These are phyloP conservation scores for Salvia hispanica DNA, from an alignment of 257 asterid genomes.

Conservation along the genomic window DNA sequence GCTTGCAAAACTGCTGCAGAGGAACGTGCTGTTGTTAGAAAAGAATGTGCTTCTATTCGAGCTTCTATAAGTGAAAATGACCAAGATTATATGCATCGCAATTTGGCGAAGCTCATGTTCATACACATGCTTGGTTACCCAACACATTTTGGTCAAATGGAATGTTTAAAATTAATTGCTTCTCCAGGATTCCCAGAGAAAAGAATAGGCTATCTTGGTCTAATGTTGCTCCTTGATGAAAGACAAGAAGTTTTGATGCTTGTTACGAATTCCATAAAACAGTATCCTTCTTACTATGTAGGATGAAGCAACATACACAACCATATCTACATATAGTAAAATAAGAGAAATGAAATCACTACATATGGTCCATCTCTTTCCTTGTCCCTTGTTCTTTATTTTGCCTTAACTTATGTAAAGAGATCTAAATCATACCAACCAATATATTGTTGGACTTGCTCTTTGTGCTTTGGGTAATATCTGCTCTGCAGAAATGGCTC, in stretches of 20 bases:
- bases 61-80: slow-evolving; percentile 91
- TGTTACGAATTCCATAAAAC: slow-evolving; percentile 97
- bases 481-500: slow-evolving; percentile 99
- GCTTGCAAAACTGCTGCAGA: slow-evolving; percentile 99
- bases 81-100: slow-evolving; percentile 89
- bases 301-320: slow-evolving; percentile 27
- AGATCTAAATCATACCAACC: slow-evolving; percentile 95
- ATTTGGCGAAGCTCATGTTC: slow-evolving; percentile 98
- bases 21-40: slow-evolving; percentile 96
- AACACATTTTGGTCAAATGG: slow-evolving; percentile 99
- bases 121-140: slow-evolving; percentile 99
- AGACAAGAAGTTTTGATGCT: slow-evolving; percentile 99
- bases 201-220: slow-evolving; percentile 99
- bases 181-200: slow-evolving; percentile 97
- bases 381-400: slow-evolving; percentile 30
- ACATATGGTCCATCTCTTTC: slow-evolving; percentile 32
- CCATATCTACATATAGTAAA: slow-evolving; percentile 12
- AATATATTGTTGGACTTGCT: slow-evolving; percentile 97
- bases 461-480: slow-evolving; percentile 98
- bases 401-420: slow-evolving; percentile 65
- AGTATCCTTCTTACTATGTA: slow-evolving; percentile 58
- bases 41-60: slow-evolving; percentile 98
- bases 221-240: slow-evolving; percentile 98
- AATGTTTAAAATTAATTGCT: slow-evolving; percentile 92
- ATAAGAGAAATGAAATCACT: slow-evolving; percentile 26